phyloP scores from a whole-genome alignment of 108 stramenopile species.

The Pseudonitzschia multiseries region DNA sequence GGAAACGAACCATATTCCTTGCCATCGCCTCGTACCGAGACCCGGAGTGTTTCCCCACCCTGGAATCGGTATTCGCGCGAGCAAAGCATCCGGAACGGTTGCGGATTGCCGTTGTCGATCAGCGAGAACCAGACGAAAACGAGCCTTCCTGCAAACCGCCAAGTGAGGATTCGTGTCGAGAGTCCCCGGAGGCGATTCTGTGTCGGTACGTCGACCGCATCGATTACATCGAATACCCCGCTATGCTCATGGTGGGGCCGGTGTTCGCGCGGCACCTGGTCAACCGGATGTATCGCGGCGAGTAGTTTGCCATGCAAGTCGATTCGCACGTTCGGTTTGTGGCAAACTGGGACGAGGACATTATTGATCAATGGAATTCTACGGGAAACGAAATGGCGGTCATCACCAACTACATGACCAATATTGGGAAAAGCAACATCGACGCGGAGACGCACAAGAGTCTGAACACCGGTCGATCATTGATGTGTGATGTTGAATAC shows the following conservation, averaged over 20 bases:
- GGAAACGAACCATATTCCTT: constrained; percentile 50
- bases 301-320: constrained; percentile 76
- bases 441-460: constrained; percentile 31
- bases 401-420: constrained; percentile 49
- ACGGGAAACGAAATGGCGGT: constrained; percentile 67
- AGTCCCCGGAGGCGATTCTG: constrained; percentile 46
- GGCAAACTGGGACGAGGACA: constrained; percentile 53
- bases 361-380: constrained; percentile 50
- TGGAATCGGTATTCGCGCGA: constrained; percentile 38
- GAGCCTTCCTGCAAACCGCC: constrained; percentile 35
- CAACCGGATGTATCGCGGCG: constrained; percentile 75
- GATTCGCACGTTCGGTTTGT: constrained; percentile 66
- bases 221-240: constrained; percentile 49
- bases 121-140: constrained; percentile 29
- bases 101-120: constrained; percentile 55
- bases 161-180: constrained; percentile 28
- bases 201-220: constrained; percentile 53
- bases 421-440: constrained; percentile 23
- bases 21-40: constrained; percentile 54
- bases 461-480: constrained; percentile 20
- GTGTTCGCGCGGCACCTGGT: constrained; percentile 65
- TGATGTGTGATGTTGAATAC: constrained; percentile 49
- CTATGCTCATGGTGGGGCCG: constrained; percentile 58
- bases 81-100: constrained; percentile 60
- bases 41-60: constrained; percentile 38